Evolutionary conservation across 257 asterid species (phyloP).

Genomic region (Orobanche coerulescens): DNA sequence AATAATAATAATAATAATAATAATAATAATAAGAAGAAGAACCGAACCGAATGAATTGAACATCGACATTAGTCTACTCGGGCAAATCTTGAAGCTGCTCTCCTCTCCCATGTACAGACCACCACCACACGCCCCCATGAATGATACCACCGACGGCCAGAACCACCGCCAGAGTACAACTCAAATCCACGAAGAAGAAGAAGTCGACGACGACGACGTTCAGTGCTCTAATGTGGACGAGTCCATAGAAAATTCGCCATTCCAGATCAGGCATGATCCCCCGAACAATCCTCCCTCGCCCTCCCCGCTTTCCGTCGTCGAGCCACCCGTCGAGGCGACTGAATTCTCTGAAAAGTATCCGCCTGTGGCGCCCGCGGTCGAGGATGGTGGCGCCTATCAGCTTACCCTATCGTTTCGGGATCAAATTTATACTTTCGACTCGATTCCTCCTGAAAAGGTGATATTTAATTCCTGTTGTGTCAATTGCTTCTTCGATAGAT

Average conservation of each 20-base stretch:
- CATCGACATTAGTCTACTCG: conserved; percentile 27
- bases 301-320: conserved; percentile 45
- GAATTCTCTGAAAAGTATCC: conserved; percentile 38
- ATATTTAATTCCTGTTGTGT: not conserved
- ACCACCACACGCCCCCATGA: conserved; percentile 51
- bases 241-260: conserved; percentile 34
- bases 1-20: too few relatives aligned
- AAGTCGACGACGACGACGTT: conserved; percentile 44
- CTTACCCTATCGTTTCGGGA: conserved; percentile 96
- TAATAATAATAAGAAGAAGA: too few relatives aligned
- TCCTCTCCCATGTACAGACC: conserved; percentile 48
- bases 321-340: conserved; percentile 37
- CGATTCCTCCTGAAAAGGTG: conserved; percentile 93
- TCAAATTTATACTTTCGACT: conserved; percentile 83
- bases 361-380: conserved; percentile 23
- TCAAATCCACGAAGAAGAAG: conserved; percentile 40
- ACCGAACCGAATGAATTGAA: too few relatives aligned
- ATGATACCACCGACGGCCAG: conserved; percentile 32
- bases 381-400: conserved; percentile 71
- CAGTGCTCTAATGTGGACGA: conserved; percentile 45
- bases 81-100: conserved; percentile 23
- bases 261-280: conserved; percentile 60
- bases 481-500: not conserved
- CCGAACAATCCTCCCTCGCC: conserved; percentile 54
- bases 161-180: conserved; percentile 28